Percentiles rank a stretch among this genome's conserved stretches.
Conservation (phyloP, 208 protist species). For the Leishmania mexicana region DNA sequence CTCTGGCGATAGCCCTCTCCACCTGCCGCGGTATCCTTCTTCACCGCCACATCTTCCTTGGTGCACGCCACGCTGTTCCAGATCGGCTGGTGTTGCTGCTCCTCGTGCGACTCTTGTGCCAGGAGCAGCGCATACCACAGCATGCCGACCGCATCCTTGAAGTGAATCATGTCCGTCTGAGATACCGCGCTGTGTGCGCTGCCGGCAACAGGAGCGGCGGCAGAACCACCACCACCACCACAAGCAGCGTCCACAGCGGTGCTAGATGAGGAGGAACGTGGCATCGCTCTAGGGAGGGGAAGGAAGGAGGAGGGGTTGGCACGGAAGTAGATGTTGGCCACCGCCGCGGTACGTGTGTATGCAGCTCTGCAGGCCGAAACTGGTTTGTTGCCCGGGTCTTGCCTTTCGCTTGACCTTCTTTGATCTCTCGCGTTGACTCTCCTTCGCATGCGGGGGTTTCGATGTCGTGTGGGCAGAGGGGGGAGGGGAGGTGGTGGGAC, state of each 20-base stretch:
- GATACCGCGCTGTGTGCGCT: background rate
- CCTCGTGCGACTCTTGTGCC: background rate
- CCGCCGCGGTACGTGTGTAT: background rate
- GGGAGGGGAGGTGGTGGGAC: background rate
- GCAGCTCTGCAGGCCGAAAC: background rate
- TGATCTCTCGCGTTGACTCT: background rate
- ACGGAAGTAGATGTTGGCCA: background rate
- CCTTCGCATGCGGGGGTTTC: background rate
- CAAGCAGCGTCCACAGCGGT: background rate
- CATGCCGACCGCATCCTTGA: constrained; percentile 8
- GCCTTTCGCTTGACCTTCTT: background rate
- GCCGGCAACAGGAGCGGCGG: background rate
- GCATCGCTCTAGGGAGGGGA: background rate
- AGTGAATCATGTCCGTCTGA: background rate
- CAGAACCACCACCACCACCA: background rate
- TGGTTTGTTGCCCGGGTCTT: background rate
- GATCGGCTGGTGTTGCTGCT: background rate
- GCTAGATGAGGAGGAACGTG: background rate
- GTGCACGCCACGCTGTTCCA: background rate
- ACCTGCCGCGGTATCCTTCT: background rate
- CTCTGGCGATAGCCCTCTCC: background rate
- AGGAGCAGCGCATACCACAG: constrained; percentile 17
- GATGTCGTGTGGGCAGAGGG: background rate
- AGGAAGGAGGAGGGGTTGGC: background rate
- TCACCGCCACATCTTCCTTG: background rate